Base-by-base conservation (phyloP, 176 grass and related monocot species). In the Bromus sterilis region DNA sequence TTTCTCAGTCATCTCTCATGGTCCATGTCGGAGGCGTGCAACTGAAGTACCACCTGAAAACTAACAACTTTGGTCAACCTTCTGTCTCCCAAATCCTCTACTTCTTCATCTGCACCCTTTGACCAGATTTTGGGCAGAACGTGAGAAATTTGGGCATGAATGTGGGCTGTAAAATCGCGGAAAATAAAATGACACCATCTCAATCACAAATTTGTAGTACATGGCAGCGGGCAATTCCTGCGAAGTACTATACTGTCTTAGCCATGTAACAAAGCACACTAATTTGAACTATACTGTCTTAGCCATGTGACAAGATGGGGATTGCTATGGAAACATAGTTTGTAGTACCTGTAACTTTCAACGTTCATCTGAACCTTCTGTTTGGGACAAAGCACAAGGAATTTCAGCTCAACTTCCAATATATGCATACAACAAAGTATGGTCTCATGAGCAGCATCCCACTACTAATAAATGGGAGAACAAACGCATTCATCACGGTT, bases 31-130 rank as follows among this genome's bases (percentile, higher is more conserved):
- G 30, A 59, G 56, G 66, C 74, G 73, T 89, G 88, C 21, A 28
- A 4, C 24, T 66, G 79, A 21, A 42, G 9, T 20, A 24, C 16
- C 72, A 86, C 78, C 87, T 73, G 81, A 71, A 70, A 21, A 41
- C 55, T 23, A 82, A 58, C 87, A 25, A 78, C 77, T 34, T 43
- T 39, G 37, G 67, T 26, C 20, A 60, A 37, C 20, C 20, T 28
- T 64, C 32, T 49, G 7, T 6, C 30, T 24, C 6, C 49, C 48
- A 36, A 48, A 23, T 20, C 42, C 39, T 6, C 4, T 25, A 13
- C 4, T 15, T 49, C 23, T 29, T 11, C 1, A 56, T 8, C 11
- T 31, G 44, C 23, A 56, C 3, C 15, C 39, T 13, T 24, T 30
- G 8, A 25, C 9, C 29, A 16, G 2, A 57, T 69, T 59, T 77